Base-by-base conservation (phyloP, 225 moss, liverwort and hornwort species). In the Ulota crispa region DNA sequence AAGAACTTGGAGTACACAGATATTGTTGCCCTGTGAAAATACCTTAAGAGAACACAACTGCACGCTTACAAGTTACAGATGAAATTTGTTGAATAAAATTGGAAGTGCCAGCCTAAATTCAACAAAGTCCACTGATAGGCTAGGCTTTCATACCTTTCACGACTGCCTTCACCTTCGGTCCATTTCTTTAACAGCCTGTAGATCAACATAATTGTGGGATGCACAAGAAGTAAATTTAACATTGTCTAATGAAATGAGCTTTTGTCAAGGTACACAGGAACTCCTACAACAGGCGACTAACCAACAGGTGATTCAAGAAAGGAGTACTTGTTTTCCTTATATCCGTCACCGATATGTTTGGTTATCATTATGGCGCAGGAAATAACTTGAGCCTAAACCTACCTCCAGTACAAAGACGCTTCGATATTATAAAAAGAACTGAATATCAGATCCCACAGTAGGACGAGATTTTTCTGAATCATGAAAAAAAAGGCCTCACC, bases 101-200 rank as follows among this genome's bases (percentile, higher is more conserved):
- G 7, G 3, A 64, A 37, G 21, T 31, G 57, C 30, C 65, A 71
- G 72, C 24, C 27, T 27, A 53, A 19, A 39, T 11, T 80, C 18
- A 63, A 34, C 28, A 27, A 66, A 75, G 64, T 32, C 20, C 55
- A 61, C 28, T 64, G 37, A 45, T n/a, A 67, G 75, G 62, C 61
- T 30, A 23, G 65, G 50, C 34, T 20, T 36, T 43, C 73, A 34
- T 83, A 89, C 89, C 86, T 89, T 77, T 89, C 89, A 41, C 78
- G 87, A 41, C 80, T 87, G 63, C 82, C 85, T 78, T 89, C 87
- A 30, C 85, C 83, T 85, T 89, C 84, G 24, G 86, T 87, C 89
- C 89, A 89, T 67, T 85, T 85, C 81, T 85, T 87, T 54, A 89
- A 63, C 23, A 89, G 85, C 72, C 89, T 89, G 87, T 34, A 28